Conservation (phyloP, 179 eudicot species). For the Carnegiea gigantea region DNA sequence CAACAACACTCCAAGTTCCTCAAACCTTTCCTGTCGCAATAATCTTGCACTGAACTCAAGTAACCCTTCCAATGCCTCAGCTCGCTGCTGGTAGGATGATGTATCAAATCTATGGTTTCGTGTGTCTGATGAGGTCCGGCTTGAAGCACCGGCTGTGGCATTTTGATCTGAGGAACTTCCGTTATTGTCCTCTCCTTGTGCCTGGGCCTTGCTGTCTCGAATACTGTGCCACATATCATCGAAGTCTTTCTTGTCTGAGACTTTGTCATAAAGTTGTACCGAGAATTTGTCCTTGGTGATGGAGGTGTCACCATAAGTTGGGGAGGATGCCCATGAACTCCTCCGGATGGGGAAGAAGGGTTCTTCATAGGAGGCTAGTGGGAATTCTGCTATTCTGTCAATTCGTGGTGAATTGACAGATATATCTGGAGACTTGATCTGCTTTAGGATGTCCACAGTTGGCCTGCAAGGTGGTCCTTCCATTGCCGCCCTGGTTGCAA, state of each 20-base stretch:
- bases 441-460: slow-evolving; percentile 37
- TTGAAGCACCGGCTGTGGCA: slow-evolving; percentile 58
- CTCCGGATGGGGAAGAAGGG: slow-evolving; percentile 42
- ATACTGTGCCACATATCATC: slow-evolving; percentile 40
- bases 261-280: slow-evolving; percentile 47
- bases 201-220: slow-evolving; percentile 30
- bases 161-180: slow-evolving; percentile 58
- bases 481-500: slow-evolving; percentile 31
- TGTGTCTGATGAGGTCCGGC: slow-evolving; percentile 59
- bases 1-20: slow-evolving; percentile 74
- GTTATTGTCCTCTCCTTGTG: slow-evolving; percentile 18
- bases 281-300: slow-evolving; percentile 82
- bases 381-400: slow-evolving; percentile 76
- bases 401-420: slow-evolving; percentile 88
- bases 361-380: slow-evolving; percentile 59
- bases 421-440: slow-evolving; percentile 64
- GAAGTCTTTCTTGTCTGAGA: slow-evolving; percentile 37
- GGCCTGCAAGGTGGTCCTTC: slow-evolving; percentile 45
- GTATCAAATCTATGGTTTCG: slow-evolving; percentile 65
- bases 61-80: slow-evolving; percentile 90
- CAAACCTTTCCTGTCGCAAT: slow-evolving; percentile 73
- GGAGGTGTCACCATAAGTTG: slow-evolving; percentile 43
- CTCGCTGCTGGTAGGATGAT: slow-evolving; percentile 80
- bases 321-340: slow-evolving; percentile 34
- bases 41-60: slow-evolving; percentile 89